Percentiles rank a stretch among this genome's conserved stretches.
Evolutionary conservation across 768 basidiomycete species (phyloP).

Genomic region (Podaxis sp.): DNA sequence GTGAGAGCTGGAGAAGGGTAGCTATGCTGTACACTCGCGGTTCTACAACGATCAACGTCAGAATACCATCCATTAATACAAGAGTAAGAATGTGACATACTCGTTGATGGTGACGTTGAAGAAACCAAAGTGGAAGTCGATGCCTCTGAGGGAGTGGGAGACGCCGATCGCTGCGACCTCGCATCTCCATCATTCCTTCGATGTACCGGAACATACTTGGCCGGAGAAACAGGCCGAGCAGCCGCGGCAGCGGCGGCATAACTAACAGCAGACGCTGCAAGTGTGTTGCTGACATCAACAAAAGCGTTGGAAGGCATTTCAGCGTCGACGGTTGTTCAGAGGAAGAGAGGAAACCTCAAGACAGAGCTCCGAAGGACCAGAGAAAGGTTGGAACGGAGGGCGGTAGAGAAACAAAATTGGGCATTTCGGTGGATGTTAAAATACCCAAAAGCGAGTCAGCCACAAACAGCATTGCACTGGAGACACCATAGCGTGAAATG

Average conservation of each 20-base stretch:
- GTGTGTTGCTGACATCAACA: not conserved
- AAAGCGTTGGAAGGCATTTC: constrained; percentile 1
- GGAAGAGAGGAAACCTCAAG: not conserved
- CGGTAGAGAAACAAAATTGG: not conserved
- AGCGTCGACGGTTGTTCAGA: not conserved
- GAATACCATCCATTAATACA: not conserved
- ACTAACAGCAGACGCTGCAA: not conserved
- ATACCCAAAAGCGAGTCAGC: not conserved
- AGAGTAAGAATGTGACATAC: not conserved
- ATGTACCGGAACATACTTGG: constrained; percentile 12
- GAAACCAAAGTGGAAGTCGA: constrained; percentile 2
- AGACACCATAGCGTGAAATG: not conserved
- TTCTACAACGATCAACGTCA: not conserved
- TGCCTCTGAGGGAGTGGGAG: constrained; percentile 8
- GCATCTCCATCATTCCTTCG: not conserved
- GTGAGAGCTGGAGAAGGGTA: constrained; percentile 7
- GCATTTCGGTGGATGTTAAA: not conserved
- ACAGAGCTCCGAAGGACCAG: not conserved
- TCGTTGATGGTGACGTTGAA: not conserved
- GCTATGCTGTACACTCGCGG: constrained; percentile 9
- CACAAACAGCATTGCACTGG: not conserved
- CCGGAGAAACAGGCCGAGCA: not conserved
- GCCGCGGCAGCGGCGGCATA: not conserved
- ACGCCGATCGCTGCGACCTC: not conserved
- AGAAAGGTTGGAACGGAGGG: not conserved